These are phyloP conservation scores for Suhomyces bokatorum DNA, from an alignment of 1,139 yeast genomes.

Conservation along the genomic window DNA sequence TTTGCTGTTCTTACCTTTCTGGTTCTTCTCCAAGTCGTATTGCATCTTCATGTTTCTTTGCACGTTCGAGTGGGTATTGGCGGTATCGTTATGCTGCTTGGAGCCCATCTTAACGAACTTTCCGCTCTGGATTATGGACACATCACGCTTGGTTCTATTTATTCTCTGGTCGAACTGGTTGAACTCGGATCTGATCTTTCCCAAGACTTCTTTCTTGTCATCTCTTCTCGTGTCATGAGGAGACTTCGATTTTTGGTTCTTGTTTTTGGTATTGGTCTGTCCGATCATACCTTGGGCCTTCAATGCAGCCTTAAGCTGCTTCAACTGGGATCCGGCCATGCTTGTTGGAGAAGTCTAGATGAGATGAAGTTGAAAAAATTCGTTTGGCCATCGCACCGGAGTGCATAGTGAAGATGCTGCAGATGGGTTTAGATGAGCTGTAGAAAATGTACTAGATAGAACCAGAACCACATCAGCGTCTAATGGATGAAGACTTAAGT, in stretches of 20 bases:
- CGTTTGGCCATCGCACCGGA: conserved; percentile 1
- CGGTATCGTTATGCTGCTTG: conserved; percentile 39
- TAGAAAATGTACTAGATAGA: background rate
- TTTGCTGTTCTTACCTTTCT: conserved; percentile 75
- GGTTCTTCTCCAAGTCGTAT: conserved; percentile 60
- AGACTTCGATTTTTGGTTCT: conserved; percentile 52
- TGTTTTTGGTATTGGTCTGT: conserved; percentile 64
- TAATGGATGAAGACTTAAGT: too few relatives aligned
- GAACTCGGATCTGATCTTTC: conserved; percentile 73
- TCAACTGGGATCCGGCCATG: conserved; percentile 92
- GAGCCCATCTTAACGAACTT: conserved; percentile 60
- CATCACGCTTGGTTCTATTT: conserved; percentile 68
- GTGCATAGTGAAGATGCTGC: background rate
- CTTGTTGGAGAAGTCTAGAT: background rate
- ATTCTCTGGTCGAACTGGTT: conserved; percentile 85
- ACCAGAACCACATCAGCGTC: too few relatives aligned
- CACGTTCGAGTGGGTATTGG: conserved; percentile 65
- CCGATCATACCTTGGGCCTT: conserved; percentile 81
- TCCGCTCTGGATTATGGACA: conserved; percentile 54
- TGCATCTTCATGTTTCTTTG: conserved; percentile 73
- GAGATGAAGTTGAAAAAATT: conserved; percentile 3
- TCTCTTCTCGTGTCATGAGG: conserved; percentile 73
- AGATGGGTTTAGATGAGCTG: background rate
- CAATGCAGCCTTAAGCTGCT: conserved; percentile 74
- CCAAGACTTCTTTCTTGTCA: conserved; percentile 56